Evolutionary conservation across 129 eudicot species (phyloP), one percentile per base, ranked within the genome.

Genomic region (Artemisia argyi): DNA sequence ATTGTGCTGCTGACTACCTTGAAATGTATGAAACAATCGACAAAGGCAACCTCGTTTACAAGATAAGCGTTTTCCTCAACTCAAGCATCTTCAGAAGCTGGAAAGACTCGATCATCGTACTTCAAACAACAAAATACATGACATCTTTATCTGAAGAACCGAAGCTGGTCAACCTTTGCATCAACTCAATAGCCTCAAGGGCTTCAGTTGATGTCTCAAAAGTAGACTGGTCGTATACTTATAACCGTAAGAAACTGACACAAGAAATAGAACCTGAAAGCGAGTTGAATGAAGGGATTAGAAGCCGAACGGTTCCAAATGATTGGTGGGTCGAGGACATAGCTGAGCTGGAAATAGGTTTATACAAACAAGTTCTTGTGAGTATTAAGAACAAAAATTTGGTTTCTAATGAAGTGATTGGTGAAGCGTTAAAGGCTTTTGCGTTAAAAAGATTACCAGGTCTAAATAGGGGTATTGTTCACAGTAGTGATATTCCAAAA

Each of bases 291-390:
- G 94, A 86, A 8, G 93, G 86, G 65, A 66, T 88, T 54, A 73
- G 94, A 72, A 82, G 47, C 73, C 83, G 90, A 54, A 81, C 75
- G 75, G 91, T 94, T 50, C 99, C 99, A 4, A 85, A 77, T 44
- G 97, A 94, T 79, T 94, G 99, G 99, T 94, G 99, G 99, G 97
- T 86, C 65, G 96, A 90, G 86, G 99, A 94, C 71, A 75, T 94
- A 69, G 86, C 91, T 80, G 99, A 94, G 73, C 93, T 94, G 55
- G 96, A 89, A 66, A 79, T 83, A 22, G 96, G 89, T 69, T 79
- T 83, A 46, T 90, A 83, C 57, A 88, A 81, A 73, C 87, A 81
- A 60, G 96, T 90, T 51, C 83, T 94, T 3, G 65, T 75, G 47
- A 79, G 78, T 69, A 90, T 94, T 47, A 90, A 77, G 49, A 84